Percentiles rank a stretch among this genome's conserved stretches.
Evolutionary conservation across 768 basidiomycete genomes (phyloP).

Genomic region (Amyloporia xantha): DNA sequence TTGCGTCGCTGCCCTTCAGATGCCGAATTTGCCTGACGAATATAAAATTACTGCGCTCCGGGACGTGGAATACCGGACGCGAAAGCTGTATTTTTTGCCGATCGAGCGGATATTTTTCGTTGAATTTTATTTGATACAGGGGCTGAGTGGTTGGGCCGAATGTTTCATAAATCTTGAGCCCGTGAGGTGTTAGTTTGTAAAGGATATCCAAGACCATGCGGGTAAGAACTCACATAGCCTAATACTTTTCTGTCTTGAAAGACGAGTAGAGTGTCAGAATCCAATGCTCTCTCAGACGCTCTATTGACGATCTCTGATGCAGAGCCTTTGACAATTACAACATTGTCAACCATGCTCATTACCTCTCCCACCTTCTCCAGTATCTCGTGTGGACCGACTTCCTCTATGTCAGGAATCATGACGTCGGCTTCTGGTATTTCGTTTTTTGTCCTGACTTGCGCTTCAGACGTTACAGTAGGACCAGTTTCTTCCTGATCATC

Average conservation of each 20-base stretch:
- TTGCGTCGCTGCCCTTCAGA: slow-evolving; percentile 87
- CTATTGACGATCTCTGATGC: slow-evolving; percentile 35
- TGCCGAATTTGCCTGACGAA: slow-evolving; percentile 66
- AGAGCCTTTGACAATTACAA: slow-evolving; percentile 67
- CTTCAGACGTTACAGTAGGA: slow-evolving; percentile 29
- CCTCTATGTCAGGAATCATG: slow-evolving; percentile 52
- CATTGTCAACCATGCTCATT: slow-evolving; percentile 63
- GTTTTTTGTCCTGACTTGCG: slow-evolving; percentile 61
- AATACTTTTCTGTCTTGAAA: slow-evolving; percentile 86
- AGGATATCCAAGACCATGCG: neutral
- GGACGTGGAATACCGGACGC: slow-evolving; percentile 77
- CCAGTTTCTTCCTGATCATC: slow-evolving; percentile 55
- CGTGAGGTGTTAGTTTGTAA: slow-evolving; percentile 4
- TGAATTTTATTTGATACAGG: slow-evolving; percentile 84
- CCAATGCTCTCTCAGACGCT: slow-evolving; percentile 61
- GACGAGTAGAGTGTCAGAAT: slow-evolving; percentile 86
- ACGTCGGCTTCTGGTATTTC: slow-evolving; percentile 47
- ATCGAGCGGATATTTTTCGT: slow-evolving; percentile 55
- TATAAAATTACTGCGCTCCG: slow-evolving; percentile 75
- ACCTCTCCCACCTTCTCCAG: slow-evolving; percentile 77
- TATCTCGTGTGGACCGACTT: slow-evolving; percentile 55
- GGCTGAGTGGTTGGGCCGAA: slow-evolving; percentile 92
- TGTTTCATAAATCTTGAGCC: slow-evolving; percentile 83
- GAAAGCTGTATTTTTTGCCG: slow-evolving; percentile 44
- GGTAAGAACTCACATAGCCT: slow-evolving; percentile 43